Evolutionary conservation across 108 stramenopile species (phyloP).

Genomic region (Craspedostauros australis): DNA sequence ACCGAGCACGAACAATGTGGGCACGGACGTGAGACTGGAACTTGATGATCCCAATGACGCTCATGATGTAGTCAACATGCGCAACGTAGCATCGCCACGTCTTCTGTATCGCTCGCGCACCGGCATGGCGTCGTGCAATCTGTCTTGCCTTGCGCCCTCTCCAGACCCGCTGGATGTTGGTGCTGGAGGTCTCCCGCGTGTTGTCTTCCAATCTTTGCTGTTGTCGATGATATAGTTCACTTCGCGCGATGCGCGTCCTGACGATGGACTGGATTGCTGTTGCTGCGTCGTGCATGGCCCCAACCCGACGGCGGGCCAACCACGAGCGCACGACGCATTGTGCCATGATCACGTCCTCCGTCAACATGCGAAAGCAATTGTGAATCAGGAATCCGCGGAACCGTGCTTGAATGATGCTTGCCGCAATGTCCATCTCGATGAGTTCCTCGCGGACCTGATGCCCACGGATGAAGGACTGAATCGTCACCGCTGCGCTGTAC

Average conservation of each 20-base stretch:
- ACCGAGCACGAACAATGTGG: constrained; percentile 1
- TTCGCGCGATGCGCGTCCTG: background rate
- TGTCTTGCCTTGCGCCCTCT: constrained; percentile 25
- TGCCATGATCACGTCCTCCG: background rate
- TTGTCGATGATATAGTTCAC: background rate
- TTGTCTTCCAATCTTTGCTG: background rate
- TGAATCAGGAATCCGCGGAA: too few species aligned
- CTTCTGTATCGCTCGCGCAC: constrained; percentile 50
- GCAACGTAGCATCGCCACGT: constrained; percentile 55
- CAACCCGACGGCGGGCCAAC: background rate
- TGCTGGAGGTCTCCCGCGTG: background rate
- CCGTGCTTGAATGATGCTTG: too few species aligned
- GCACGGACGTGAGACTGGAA: constrained; percentile 36
- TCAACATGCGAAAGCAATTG: background rate
- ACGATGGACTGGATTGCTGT: constrained; percentile 10
- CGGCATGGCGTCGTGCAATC: constrained; percentile 8
- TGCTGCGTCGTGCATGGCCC: background rate
- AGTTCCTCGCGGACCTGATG: too few species aligned
- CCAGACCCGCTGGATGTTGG: constrained; percentile 33
- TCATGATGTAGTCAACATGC: constrained; percentile 46
- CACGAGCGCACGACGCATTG: constrained; percentile 19
- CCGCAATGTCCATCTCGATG: too few species aligned
- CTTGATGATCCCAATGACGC: constrained; percentile 31
- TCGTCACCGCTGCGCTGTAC: too few species aligned
- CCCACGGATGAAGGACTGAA: too few species aligned